Evolutionary conservation across 306 rosid species (phyloP).

Genomic region (Cucurbita ficifolia): DNA sequence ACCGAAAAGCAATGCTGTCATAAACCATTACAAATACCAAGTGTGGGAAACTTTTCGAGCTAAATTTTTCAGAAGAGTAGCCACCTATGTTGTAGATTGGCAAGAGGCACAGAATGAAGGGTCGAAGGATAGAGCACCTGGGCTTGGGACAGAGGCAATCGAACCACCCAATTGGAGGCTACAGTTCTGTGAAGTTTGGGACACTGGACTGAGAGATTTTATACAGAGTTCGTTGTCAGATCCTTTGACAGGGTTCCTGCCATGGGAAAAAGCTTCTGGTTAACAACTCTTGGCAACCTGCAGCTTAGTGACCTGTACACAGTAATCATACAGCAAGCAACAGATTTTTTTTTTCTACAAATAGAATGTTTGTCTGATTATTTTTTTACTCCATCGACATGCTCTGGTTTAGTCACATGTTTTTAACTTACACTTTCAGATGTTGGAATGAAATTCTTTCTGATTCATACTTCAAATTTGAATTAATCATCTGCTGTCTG

Average conservation of each 20-base stretch:
- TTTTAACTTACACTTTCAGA: slow-evolving; percentile 36
- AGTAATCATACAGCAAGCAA: slow-evolving; percentile 28
- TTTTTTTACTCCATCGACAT: slow-evolving; percentile 18
- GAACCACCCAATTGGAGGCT: slow-evolving; percentile 74
- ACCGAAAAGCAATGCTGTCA: slow-evolving; percentile 32
- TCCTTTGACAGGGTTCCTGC: slow-evolving; percentile 51
- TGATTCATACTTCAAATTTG: slow-evolving; percentile 8
- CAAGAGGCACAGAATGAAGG: slow-evolving; percentile 73
- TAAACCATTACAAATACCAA: slow-evolving; percentile 92
- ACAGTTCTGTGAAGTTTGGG: slow-evolving; percentile 87
- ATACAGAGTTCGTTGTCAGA: slow-evolving; percentile 48
- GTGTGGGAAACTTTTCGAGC: slow-evolving; percentile 80
- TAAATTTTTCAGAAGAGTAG: slow-evolving; percentile 82
- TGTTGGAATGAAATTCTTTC: slow-evolving; percentile 21
- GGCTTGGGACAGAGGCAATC: slow-evolving; percentile 75
- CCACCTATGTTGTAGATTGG: slow-evolving; percentile 96
- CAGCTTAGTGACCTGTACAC: slow-evolving; percentile 29
- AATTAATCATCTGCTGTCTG: background rate
- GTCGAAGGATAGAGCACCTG: slow-evolving; percentile 94
- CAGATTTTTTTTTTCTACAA: slow-evolving; percentile 32
- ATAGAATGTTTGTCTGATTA: slow-evolving; percentile 13
- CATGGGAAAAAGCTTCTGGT: slow-evolving; percentile 53
- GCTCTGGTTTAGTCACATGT: slow-evolving; percentile 20
- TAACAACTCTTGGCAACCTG: slow-evolving; percentile 16
- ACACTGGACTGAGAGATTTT: slow-evolving; percentile 66